Evolutionary conservation across 2,329 filamentous ascomycete species (phyloP), one percentile per base, ranked within the genome.

Genomic region (Talaromyces sp.): DNA sequence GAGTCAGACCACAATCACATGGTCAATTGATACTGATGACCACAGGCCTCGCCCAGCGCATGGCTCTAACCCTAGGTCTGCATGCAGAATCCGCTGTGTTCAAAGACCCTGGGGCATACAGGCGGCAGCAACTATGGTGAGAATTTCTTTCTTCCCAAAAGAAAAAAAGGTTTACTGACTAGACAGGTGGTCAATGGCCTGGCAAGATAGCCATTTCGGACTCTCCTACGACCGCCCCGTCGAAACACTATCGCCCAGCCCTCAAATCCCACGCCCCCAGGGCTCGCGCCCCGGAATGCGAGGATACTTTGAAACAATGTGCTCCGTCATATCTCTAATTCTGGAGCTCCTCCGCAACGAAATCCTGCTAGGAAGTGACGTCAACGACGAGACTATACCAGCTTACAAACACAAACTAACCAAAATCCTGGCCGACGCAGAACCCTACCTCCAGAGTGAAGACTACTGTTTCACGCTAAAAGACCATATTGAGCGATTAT

Each of bases 201-300:
- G 85, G 85, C 85, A 87, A 69, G 85, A 88, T 66, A 85, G 83
- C 58, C 77, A 87, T 51, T 80, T 87, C 22, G 86, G 84, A 7
- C 81, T 87, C 30, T 87, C 84, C 2, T 88, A 87, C 66, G 85
- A 88, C 67, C 76, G 85, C 27, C 80, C 80, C 1, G 83, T 83
- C 1, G 82, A 82, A n/a, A 81, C 77, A 19, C 82, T 83, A 3
- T 81, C 83, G 7, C 74, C 78, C 55, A 79, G 80, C 59, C 78
- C 79, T 1, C 77, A 79, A 47, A 83, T 83, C 3, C 77, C 81
- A 27, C 78, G 83, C 68, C 73, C 75, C 65, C 74, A 77, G 19
- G 76, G 77, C 55, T 80, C 80, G 6, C 74, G 75, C n/a, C 76
- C 81, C 0, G 81, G 82, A 2, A 77, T 81, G 28, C 72, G 81